Conservation (phyloP, 176 grass and related monocot species). For the Pontederia crassipes region DNA sequence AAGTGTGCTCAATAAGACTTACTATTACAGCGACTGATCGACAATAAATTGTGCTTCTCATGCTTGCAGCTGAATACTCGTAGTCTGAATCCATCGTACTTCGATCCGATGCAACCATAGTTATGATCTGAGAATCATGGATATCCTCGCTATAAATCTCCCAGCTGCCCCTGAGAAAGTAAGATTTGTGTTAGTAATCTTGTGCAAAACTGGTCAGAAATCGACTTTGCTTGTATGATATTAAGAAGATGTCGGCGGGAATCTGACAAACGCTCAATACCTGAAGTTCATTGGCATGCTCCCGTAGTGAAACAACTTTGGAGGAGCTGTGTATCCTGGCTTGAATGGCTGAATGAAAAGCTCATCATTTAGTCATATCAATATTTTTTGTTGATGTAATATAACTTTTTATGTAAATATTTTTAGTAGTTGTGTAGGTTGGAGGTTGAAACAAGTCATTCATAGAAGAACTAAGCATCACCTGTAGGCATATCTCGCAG, state of each 20-base stretch:
- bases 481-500: constrained; percentile 90
- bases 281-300: constrained; percentile 53
- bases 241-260: neutral
- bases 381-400: too few species aligned
- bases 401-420: neutral
- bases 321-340: constrained; percentile 38
- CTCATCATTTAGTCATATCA: too few species aligned
- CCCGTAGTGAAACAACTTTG: constrained; percentile 38
- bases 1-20: neutral
- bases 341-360: constrained; percentile 32
- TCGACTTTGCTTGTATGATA: too few species aligned
- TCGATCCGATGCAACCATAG: constrained; percentile 17
- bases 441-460: constrained; percentile 1
- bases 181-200: neutral
- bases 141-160: constrained; percentile 18
- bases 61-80: constrained; percentile 13
- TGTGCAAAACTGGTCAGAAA: neutral
- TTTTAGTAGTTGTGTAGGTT: constrained; percentile 2
- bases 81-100: constrained; percentile 14
- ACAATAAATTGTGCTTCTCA: constrained; percentile 33
- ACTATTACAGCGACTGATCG: constrained; percentile 45
- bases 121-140: constrained; percentile 26
- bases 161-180: constrained; percentile 22
- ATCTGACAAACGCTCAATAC: constrained; percentile 4
- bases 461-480: constrained; percentile 6